Base-by-base conservation (phyloP, 257 asterid genomes). In the Solanum ossicruentum region DNA sequence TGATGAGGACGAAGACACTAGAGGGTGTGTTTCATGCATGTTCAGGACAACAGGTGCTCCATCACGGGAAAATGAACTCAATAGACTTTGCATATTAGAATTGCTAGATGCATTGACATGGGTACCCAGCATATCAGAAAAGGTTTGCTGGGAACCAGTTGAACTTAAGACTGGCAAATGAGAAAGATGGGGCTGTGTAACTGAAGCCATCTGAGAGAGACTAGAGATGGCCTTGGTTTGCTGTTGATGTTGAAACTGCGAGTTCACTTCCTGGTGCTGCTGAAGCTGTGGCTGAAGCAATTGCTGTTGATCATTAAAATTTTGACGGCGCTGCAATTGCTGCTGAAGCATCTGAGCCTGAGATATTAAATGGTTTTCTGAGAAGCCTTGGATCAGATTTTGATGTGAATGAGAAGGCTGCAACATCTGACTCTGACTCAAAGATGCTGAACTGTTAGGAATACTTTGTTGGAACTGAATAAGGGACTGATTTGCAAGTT, bases 271-370 rank as follows among this genome's bases (percentile, higher is more conserved):
- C 21, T 88, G 93, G 47, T 92, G 83, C 39, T 67, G 90, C 73
- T 83, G 92, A 84, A 85, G 88, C 69, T 89, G 90, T 71, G 90
- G 89, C 17, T 66, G 94, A 69, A 85, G 80, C 51, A 88, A 91
- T 61, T 87, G 93, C 39, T 87, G 93, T 52, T 88, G 95, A 83
- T 92, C 93, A 45, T 88, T 86, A 82, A 84, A 88, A 26, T 91
- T 87, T 82, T 88, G 93, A 66, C 87, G 89, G 21, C 84, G 87
- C 87, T 90, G 93, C 89, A 92, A 85, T 73, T 90, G 95, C 75
- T 94, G 97, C 85, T 94, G 98, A 88, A 94, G 88, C 52, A 96
- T 87, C 89, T 92, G 98, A 65, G 97, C 95, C 86, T 93, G 98
- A 83, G 97, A 90, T 80, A 92, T 57, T 43, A 73, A 89, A 57